phyloP scores from a whole-genome alignment of 257 asterid species.

The Penstemon eatonii region DNA sequence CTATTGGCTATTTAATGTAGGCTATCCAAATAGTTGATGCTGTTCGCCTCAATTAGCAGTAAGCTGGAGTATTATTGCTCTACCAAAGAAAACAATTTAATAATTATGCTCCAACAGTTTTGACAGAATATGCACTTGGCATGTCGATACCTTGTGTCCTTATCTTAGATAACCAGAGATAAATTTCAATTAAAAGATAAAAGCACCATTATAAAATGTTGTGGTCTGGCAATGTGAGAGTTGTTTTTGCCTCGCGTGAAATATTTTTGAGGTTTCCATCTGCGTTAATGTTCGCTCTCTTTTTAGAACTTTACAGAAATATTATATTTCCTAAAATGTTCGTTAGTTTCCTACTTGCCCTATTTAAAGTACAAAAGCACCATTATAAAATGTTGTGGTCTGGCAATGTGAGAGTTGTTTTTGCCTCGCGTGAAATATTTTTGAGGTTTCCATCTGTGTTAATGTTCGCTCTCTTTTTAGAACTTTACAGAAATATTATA shows the following conservation, averaged over 20 bases:
- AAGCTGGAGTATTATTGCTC: slow-evolving; percentile 4
- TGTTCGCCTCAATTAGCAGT: slow-evolving; percentile 1
- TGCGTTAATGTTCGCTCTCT: slow-evolving; percentile 6
- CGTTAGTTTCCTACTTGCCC: not conserved
- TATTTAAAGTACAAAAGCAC: not conserved
- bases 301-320: not conserved
- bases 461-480: slow-evolving; percentile 13
- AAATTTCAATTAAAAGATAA: not conserved
- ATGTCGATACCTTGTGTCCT: not conserved
- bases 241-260: not conserved
- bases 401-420: not conserved
- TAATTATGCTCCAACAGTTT: not conserved
- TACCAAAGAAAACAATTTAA: not conserved
- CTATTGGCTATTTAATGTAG: slow-evolving; percentile 9
- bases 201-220: too few species aligned
- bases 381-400: not conserved
- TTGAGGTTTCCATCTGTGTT: not conserved
- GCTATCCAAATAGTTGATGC: slow-evolving; percentile 3
- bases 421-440: not conserved
- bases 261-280: not conserved
- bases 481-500: not conserved
- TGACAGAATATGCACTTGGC: not conserved
- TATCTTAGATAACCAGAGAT: not conserved
- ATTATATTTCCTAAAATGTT: not conserved
- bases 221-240: not conserved